Percentiles rank a stretch among this genome's conserved stretches.
Conservation (phyloP, 2,329 filamentous ascomycete species). For the Hypoxylon sp. region DNA sequence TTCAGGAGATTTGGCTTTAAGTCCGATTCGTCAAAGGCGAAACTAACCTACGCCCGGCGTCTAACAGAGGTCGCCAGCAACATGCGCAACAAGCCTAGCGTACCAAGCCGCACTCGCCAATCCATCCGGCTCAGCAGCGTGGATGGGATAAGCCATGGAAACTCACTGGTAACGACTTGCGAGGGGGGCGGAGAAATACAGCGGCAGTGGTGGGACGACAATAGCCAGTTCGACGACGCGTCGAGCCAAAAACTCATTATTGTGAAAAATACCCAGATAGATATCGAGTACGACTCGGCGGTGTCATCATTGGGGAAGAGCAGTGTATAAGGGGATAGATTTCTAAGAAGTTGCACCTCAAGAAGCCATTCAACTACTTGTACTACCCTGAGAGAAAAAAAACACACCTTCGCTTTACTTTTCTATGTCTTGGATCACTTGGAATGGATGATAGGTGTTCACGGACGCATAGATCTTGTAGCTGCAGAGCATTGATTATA, state of each 20-base stretch:
- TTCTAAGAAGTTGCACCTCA: too few relatives aligned
- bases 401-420: too few relatives aligned
- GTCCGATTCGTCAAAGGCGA: neutral
- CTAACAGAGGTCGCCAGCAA: neutral
- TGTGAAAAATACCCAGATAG: conserved; percentile 35
- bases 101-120: neutral
- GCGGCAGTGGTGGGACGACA: neutral
- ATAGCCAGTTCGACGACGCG: conserved; percentile 2
- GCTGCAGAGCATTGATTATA: neutral
- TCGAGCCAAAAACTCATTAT: conserved; percentile 31
- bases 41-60: neutral
- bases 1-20: conserved; percentile 30
- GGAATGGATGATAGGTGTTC: neutral
- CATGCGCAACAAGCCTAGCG: too few relatives aligned
- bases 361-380: too few relatives aligned
- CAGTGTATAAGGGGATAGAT: too few relatives aligned
- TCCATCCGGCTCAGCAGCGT: conserved; percentile 7
- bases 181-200: neutral
- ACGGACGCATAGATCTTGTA: neutral
- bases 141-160: neutral
- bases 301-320: too few relatives aligned
- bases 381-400: too few relatives aligned
- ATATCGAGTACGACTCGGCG: conserved; percentile 26
- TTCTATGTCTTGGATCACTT: too few relatives aligned
- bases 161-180: conserved; percentile 21